phyloP scores from a whole-genome alignment of 2,329 filamentous ascomycete species.

The Aspergillus unguis region DNA sequence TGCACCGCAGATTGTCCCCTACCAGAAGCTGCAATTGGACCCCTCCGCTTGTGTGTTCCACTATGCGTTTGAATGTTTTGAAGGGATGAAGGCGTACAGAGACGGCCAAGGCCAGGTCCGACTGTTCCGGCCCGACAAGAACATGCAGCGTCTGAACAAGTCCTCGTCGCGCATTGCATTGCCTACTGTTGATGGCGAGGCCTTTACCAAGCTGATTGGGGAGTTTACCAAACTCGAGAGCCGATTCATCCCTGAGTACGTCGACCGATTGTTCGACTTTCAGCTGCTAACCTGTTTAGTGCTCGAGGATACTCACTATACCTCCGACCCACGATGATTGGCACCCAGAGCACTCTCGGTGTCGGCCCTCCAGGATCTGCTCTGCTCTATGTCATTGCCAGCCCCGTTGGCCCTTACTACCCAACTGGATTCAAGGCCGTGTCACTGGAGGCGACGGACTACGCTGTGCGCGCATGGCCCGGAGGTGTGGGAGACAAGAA shows the following conservation, averaged over 20 bases:
- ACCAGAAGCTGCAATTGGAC: constrained; percentile 95
- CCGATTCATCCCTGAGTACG: constrained; percentile 80
- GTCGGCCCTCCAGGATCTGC: constrained; percentile 90
- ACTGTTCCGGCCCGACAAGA: constrained; percentile 90
- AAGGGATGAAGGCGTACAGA: constrained; percentile 99
- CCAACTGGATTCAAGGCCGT: constrained; percentile 98
- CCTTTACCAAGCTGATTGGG: constrained; percentile 76
- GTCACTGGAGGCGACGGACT: constrained; percentile 91
- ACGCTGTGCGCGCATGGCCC: constrained; percentile 95
- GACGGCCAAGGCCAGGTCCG: constrained; percentile 74
- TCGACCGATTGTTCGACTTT: constrained; percentile 1
- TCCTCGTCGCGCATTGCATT: constrained; percentile 88
- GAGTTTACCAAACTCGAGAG: constrained; percentile 76
- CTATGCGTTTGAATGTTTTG: constrained; percentile 97
- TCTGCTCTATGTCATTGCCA: constrained; percentile 90
- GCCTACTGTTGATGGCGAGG: constrained; percentile 73
- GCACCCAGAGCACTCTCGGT: constrained; percentile 89
- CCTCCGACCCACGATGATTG: constrained; percentile 93
- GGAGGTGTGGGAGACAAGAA: constrained; percentile 98
- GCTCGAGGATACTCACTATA: constrained; percentile 87
- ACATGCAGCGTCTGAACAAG: constrained; percentile 93
- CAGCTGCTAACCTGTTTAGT: constrained; percentile 28
- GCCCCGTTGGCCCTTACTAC: constrained; percentile 95
- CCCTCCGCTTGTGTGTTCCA: constrained; percentile 96
- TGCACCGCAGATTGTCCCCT: constrained; percentile 77